Evolutionary conservation across 371 early-diverging fungal genomes (phyloP).

Genomic region (Mortierella sp.): DNA sequence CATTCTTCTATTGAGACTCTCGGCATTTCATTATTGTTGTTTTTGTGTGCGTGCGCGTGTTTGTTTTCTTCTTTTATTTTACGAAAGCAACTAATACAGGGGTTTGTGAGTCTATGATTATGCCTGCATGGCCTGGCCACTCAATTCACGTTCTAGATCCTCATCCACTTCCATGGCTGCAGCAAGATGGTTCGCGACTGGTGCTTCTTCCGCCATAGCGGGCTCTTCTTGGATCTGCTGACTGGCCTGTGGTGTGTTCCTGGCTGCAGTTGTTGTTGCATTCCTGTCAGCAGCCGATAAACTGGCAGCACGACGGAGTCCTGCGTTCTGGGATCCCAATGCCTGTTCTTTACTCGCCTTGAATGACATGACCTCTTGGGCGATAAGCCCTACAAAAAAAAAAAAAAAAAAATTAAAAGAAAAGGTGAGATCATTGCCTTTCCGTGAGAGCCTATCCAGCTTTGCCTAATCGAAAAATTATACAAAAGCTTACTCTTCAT

Average conservation of each 20-base stretch:
- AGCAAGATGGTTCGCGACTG: slow-evolving; percentile 15
- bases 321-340: slow-evolving; percentile 35
- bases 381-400: slow-evolving; percentile 76
- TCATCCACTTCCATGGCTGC: slow-evolving; percentile 69
- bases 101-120: not conserved
- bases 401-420: not conserved
- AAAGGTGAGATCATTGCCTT: not conserved
- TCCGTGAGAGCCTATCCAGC: not conserved
- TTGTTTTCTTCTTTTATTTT: too few species aligned
- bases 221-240: slow-evolving; percentile 42
- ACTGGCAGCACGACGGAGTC: slow-evolving; percentile 44
- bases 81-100: too few species aligned
- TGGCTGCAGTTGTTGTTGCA: slow-evolving; percentile 42
- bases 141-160: slow-evolving; percentile 68
- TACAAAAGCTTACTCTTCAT: slow-evolving; percentile 79
- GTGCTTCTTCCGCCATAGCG: slow-evolving; percentile 34
- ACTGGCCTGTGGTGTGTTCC: slow-evolving; percentile 38
- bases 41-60: too few species aligned
- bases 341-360: slow-evolving; percentile 59
- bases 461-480: not conserved
- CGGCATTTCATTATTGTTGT: too few species aligned
- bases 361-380: slow-evolving; percentile 85
- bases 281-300: slow-evolving; percentile 46
- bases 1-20: too few species aligned
- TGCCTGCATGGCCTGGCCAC: slow-evolving; percentile 58